phyloP scores from a whole-genome alignment of 2,329 filamentous ascomycete species.

The Cladorrhinum sp. region DNA sequence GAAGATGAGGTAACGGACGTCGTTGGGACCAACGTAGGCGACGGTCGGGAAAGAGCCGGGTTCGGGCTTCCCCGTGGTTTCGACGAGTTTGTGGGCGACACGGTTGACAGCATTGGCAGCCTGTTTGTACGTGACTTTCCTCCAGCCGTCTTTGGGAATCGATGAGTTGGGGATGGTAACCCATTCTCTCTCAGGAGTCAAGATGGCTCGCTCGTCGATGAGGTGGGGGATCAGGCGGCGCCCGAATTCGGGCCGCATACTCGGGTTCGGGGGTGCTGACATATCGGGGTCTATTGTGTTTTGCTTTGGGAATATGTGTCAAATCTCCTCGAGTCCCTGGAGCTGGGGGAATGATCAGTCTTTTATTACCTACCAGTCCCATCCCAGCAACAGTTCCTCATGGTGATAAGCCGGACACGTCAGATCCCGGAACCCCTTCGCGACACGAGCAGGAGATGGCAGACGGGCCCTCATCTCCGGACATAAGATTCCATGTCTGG shows the following conservation, averaged over 20 bases:
- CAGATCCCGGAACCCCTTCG: not conserved
- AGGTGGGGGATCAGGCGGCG: constrained; percentile 37
- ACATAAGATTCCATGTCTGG: not conserved
- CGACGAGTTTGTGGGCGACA: constrained; percentile 35
- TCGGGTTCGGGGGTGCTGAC: constrained; percentile 5
- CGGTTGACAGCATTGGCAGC: constrained; percentile 41
- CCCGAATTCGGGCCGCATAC: constrained; percentile 21
- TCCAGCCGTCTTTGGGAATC: constrained; percentile 41
- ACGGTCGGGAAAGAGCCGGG: constrained; percentile 36
- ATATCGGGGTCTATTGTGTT: not conserved
- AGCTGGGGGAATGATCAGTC: not conserved
- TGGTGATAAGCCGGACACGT: not conserved
- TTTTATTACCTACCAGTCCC: not conserved
- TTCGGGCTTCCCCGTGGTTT: constrained; percentile 28
- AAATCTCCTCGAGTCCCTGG: too few relatives aligned
- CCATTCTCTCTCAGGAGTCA: constrained; percentile 35
- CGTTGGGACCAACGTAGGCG: constrained; percentile 43
- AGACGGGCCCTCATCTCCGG: not conserved
- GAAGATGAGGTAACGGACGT: constrained; percentile 30
- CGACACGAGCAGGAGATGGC: not conserved
- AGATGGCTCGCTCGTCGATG: constrained; percentile 37
- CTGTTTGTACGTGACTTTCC: constrained; percentile 35
- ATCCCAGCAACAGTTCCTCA: not conserved
- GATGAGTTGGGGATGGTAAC: constrained; percentile 36
- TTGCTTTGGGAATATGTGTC: not conserved